A percentile compares a stretch with the other conserved stretches of the same genome.
Evolutionary conservation across 2,329 filamentous ascomycete species (phyloP).

Genomic region (Podosphaera xanthii): DNA sequence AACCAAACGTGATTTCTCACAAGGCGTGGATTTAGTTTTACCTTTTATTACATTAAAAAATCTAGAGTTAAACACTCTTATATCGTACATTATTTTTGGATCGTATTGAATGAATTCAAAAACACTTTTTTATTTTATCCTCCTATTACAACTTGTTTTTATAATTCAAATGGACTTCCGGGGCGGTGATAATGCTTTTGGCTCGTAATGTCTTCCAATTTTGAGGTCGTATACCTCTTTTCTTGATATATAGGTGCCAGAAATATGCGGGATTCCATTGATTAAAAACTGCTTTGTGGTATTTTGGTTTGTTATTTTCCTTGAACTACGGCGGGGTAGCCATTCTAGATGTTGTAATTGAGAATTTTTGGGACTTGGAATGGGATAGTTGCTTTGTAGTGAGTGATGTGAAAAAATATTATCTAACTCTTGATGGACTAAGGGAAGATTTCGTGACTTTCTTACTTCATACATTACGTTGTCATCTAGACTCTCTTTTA

Average conservation of each 20-base stretch:
- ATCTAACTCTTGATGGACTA: neutral
- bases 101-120: neutral
- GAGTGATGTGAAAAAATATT: neutral
- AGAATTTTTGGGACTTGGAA: too few relatives aligned
- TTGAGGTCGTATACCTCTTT: neutral
- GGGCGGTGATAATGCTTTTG: neutral
- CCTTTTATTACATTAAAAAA: neutral
- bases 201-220: neutral
- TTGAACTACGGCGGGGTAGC: neutral
- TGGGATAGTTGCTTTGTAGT: too few relatives aligned
- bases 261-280: neutral
- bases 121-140: neutral
- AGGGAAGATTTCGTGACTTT: neutral
- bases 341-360: neutral
- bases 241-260: neutral
- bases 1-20: neutral
- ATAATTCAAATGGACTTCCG: neutral
- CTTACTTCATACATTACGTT: neutral
- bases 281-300: neutral
- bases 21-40: neutral
- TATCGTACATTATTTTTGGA: neutral
- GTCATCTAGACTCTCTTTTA: neutral
- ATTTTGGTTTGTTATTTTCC: neutral
- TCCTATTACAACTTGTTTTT: neutral
- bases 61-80: neutral